phyloP scores from a whole-genome alignment of 768 basidiomycete species.

The Suillus variegatus region DNA sequence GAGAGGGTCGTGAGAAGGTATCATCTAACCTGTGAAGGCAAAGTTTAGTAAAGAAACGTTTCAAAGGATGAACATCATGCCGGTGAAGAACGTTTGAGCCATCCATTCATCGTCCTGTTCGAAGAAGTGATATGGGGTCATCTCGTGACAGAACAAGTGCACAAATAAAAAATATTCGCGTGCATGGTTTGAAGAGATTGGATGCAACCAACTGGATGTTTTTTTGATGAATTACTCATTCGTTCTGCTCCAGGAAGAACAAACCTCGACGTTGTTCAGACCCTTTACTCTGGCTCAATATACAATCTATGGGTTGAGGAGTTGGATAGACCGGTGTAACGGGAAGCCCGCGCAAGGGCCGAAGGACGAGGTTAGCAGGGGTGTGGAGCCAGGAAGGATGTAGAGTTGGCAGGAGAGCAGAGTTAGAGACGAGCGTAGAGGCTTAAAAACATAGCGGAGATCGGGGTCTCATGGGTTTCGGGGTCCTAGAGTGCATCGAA shows the following conservation, averaged over 20 bases:
- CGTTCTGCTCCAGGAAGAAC: constrained; percentile 5
- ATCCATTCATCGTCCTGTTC: constrained; percentile 74
- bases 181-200: constrained; percentile 27
- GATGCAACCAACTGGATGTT: constrained; percentile 63
- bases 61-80: constrained; percentile 22
- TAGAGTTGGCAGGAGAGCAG: too few species aligned
- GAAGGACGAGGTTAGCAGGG: too few species aligned
- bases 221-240: constrained; percentile 51
- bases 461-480: too few species aligned
- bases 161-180: constrained; percentile 61
- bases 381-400: too few species aligned
- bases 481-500: too few species aligned
- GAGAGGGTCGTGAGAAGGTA: constrained; percentile 67
- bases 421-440: too few species aligned
- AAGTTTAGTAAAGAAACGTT: neutral
- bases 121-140: constrained; percentile 63
- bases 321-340: constrained; percentile 54
- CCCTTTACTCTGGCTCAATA: constrained; percentile 58
- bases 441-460: too few species aligned
- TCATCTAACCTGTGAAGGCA: constrained; percentile 55
- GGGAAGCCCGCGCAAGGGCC: too few species aligned
- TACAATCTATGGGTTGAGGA: constrained; percentile 67
- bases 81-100: constrained; percentile 72
- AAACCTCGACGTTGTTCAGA: constrained; percentile 54
- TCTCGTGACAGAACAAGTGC: constrained; percentile 69